Evolutionary conservation across 345 rosid genomes (phyloP).

Genomic region (Anacardium occidentale): DNA sequence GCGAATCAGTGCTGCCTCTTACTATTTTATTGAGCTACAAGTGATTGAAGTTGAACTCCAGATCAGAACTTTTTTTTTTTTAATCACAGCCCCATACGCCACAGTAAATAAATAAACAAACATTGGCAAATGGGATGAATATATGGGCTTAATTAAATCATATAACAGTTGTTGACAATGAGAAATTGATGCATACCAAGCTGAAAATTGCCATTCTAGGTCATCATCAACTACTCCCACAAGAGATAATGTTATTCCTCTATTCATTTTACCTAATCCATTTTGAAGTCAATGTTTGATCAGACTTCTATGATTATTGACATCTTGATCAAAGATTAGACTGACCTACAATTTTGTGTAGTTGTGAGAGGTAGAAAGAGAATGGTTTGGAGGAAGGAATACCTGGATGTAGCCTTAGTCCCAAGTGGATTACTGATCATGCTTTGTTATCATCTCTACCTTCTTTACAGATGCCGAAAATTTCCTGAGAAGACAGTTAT

Average conservation of each 20-base stretch:
- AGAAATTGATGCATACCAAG: not conserved
- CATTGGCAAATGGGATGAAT: too few relatives aligned
- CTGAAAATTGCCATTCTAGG: not conserved
- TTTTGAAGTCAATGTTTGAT: not conserved
- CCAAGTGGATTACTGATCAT: conserved; percentile 32
- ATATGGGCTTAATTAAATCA: not conserved
- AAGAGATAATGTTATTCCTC: not conserved
- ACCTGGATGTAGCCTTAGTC: conserved; percentile 23
- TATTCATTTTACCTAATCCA: not conserved
- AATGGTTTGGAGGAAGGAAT: conserved; percentile 27
- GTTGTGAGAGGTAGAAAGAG: not conserved
- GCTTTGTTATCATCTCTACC: conserved; percentile 26
- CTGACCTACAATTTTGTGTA: not conserved
- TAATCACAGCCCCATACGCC: too few relatives aligned
- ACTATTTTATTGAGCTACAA: too few relatives aligned
- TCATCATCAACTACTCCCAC: conserved; percentile 15
- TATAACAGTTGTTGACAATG: not conserved
- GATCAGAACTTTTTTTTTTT: too few relatives aligned
- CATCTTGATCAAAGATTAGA: not conserved
- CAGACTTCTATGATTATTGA: not conserved
- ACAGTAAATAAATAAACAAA: not conserved
- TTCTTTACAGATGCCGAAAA: conserved; percentile 20
- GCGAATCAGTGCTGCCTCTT: too few relatives aligned
- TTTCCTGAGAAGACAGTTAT: conserved; percentile 30
- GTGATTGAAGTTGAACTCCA: too few relatives aligned